These are phyloP conservation scores for Hordeum pubiflorum DNA, from an alignment of 202 grass and related monocot species.

Conservation along the genomic window DNA sequence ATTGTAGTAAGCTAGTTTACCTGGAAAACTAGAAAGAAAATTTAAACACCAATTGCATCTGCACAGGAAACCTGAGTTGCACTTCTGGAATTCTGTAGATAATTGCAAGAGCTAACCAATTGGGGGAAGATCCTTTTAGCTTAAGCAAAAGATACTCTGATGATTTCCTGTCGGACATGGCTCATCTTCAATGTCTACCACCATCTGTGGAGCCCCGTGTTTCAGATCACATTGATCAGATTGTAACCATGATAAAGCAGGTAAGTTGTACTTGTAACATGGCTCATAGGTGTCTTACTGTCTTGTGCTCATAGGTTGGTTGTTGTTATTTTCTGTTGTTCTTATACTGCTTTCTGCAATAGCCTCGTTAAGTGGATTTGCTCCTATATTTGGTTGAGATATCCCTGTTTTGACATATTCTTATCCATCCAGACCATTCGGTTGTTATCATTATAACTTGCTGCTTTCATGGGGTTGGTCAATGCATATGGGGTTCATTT, in stretches of 20 bases:
- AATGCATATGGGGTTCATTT: neutral
- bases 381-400: constrained; percentile 4
- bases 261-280: constrained; percentile 30
- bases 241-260: constrained; percentile 95
- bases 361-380: neutral
- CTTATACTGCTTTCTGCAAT: neutral
- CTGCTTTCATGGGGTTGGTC: neutral
- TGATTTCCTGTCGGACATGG: constrained; percentile 82
- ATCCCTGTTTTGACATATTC: constrained; percentile 1
- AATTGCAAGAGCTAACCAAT: constrained; percentile 89
- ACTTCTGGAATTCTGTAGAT: constrained; percentile 96
- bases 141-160: constrained; percentile 82
- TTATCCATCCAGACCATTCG: neutral
- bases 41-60: constrained; percentile 47
- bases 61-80: constrained; percentile 74
- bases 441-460: constrained; percentile 5
- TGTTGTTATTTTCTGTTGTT: neutral
- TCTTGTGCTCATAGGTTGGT: neutral
- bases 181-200: constrained; percentile 77
- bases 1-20: constrained; percentile 1
- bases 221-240: constrained; percentile 78
- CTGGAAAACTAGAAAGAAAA: constrained; percentile 13
- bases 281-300: neutral
- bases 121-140: constrained; percentile 76
- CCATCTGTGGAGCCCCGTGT: constrained; percentile 84